Base-by-base conservation (phyloP, 2,329 filamentous ascomycete genomes). In the Thelonectria rubi region DNA sequence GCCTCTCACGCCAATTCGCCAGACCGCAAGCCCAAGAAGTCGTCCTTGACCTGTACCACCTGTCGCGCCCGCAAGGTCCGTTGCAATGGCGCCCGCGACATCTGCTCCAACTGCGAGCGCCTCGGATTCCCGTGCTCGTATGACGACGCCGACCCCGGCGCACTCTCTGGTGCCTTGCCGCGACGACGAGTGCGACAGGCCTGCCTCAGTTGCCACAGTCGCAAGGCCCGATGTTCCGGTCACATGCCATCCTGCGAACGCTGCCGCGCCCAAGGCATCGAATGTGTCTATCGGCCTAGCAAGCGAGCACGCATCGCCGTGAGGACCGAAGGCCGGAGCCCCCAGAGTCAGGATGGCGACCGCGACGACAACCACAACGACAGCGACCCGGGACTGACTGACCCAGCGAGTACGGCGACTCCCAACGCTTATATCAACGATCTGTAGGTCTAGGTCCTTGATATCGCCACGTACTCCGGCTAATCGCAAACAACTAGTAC, bases 191-290 rank as follows among this genome's bases (percentile, higher is more conserved):
- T 86, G 45, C 80, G 84, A 46, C 80, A 85, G 72, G 85, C 85
- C 26, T 87, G 85, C 66, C 78, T 83, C 68, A 85, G 81, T 69
- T 87, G 85, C 72, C 85, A 87, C 65, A 81, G 82, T 34, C 79
- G 84, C 66, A 87, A 87, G 70, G 85, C 85, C 30, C 78, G 84
- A 50, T 87, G 85, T 74, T 86, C 82, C 54, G 85, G 85, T n/a
- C 81, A 85, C 64, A 77, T 82, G 51, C 85, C 84, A 3, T 79
- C 81, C 54, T 87, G 85, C 67, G 82, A 86, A 52, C 78, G 77
- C 18, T 79, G 77, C 40, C 81, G 81, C 20, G 74, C 78, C 5
- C 84, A 86, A 54, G 82, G 82, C 8, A 81, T 86, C 53, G 81
- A 86, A 30, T 87, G 85, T 57, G 75, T 86, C 55, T 87, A 87